Evolutionary conservation across 2,329 filamentous ascomycete species (phyloP).

Genomic region (Bipolaris gigantea): DNA sequence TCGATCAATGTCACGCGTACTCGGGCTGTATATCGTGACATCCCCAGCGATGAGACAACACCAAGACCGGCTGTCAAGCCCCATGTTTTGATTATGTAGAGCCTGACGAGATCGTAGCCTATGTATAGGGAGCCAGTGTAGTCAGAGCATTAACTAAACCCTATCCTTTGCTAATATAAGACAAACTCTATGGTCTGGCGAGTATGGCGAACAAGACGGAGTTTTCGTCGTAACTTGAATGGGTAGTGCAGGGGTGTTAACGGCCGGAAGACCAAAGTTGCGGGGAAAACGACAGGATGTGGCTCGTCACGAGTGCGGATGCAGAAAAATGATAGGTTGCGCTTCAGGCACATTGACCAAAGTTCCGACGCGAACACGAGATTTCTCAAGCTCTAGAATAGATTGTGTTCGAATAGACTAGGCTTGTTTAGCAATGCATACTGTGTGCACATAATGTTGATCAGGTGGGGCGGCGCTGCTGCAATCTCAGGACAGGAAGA

Average conservation of each 20-base stretch:
- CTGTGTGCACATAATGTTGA: too few relatives aligned
- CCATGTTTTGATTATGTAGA: slow-evolving; percentile 8
- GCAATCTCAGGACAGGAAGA: background rate
- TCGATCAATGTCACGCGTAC: slow-evolving; percentile 8
- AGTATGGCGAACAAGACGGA: background rate
- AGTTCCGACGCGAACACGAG: background rate
- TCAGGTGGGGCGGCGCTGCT: background rate
- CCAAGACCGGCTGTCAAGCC: background rate
- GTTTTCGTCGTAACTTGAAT: slow-evolving; percentile 21
- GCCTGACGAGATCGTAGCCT: slow-evolving; percentile 16
- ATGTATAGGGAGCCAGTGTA: slow-evolving; percentile 17
- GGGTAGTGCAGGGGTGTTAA: slow-evolving; percentile 30
- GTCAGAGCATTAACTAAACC: slow-evolving; percentile 8
- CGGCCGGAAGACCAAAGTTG: slow-evolving; percentile 25
- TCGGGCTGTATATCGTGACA: slow-evolving; percentile 12
- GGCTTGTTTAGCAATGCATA: background rate
- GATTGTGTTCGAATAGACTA: background rate
- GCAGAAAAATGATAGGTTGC: background rate
- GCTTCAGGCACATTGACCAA: background rate
- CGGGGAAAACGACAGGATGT: slow-evolving; percentile 21
- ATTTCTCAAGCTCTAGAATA: background rate
- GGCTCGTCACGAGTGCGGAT: slow-evolving; percentile 7
- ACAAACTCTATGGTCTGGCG: slow-evolving; percentile 8
- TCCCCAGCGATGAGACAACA: slow-evolving; percentile 3
- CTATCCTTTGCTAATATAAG: background rate